A percentile compares a stretch with the other conserved stretches of the same genome.
Conservation (phyloP, 805 yeast species). For the Candida adriatica region DNA sequence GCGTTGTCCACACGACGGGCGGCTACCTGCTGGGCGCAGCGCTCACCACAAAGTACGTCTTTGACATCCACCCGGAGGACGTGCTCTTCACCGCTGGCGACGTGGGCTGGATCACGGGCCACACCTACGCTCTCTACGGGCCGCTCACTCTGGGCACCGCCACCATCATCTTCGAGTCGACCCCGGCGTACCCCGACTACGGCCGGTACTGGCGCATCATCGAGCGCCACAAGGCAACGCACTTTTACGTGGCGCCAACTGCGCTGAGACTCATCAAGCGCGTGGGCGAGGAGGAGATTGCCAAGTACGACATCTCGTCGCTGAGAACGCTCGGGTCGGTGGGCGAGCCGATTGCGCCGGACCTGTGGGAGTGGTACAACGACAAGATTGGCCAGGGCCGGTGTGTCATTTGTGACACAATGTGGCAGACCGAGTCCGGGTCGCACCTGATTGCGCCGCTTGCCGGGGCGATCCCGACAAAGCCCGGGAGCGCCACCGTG, state of each 20-base stretch:
- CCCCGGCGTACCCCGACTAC: conserved; percentile 94
- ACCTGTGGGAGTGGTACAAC: conserved; percentile 98
- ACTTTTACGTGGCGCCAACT: conserved; percentile 97
- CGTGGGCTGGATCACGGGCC: conserved; percentile 99
- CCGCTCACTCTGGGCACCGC: conserved; percentile 87
- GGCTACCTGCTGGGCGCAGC: conserved; percentile 93
- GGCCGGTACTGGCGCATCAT: conserved; percentile 97
- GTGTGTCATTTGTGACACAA: conserved; percentile 91
- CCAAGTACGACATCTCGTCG: conserved; percentile 75
- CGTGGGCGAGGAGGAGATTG: conserved; percentile 83
- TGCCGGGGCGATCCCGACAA: conserved; percentile 91
- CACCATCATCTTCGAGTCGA: conserved; percentile 90
- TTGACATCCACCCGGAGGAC: conserved; percentile 87
- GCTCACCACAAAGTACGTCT: conserved; percentile 84
- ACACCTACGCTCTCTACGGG: conserved; percentile 91
- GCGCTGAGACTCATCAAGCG: conserved; percentile 86
- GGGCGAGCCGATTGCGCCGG: conserved; percentile 98
- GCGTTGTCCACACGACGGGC: conserved; percentile 91
- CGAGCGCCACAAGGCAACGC: conserved; percentile 85
- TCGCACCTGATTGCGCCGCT: conserved; percentile 91
- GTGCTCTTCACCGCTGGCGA: conserved; percentile 95
- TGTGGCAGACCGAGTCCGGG: conserved; percentile 99
- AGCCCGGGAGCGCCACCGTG: conserved; percentile 95
- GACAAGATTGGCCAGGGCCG: conserved; percentile 84
- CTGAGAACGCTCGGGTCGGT: conserved; percentile 92